Evolutionary conservation across 2,329 filamentous ascomycete genomes (phyloP).

Genomic region (Alternaria arbusti): DNA sequence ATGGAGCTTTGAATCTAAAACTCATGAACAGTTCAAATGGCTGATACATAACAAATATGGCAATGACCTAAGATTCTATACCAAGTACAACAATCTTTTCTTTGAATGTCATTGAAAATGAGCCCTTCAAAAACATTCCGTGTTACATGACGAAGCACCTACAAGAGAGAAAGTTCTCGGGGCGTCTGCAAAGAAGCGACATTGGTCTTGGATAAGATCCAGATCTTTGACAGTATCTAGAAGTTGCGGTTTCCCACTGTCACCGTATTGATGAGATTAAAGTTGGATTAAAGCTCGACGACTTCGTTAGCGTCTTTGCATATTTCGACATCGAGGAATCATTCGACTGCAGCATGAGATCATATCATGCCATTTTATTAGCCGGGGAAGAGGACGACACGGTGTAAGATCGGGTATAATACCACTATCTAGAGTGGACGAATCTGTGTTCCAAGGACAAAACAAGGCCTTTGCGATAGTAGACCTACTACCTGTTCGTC

Average conservation of each 20-base stretch:
- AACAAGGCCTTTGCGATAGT: neutral
- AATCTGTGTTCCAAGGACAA: neutral
- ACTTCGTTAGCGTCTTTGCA: conserved; percentile 57
- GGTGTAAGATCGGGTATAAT: conserved; percentile 21
- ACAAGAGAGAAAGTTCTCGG: conserved; percentile 18
- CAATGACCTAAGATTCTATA: neutral
- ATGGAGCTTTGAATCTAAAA: conserved; percentile 60
- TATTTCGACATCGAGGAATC: conserved; percentile 48
- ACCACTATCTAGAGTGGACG: neutral
- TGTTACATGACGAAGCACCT: conserved; percentile 64
- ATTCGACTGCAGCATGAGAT: conserved; percentile 45
- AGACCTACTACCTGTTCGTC: neutral
- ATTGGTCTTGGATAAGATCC: conserved; percentile 1
- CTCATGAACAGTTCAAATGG: conserved; percentile 8
- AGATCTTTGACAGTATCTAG: conserved; percentile 43
- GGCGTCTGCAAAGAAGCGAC: neutral
- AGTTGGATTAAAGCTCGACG: conserved; percentile 56
- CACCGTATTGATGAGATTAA: conserved; percentile 53
- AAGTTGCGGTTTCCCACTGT: conserved; percentile 52
- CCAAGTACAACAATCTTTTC: neutral
- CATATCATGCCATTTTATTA: conserved; percentile 32
- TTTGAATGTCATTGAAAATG: neutral
- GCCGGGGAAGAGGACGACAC: conserved; percentile 49
- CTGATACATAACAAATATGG: neutral
- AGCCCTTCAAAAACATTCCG: conserved; percentile 70